Conservation (phyloP, 306 rosid genomes). For the Vicia faba region DNA sequence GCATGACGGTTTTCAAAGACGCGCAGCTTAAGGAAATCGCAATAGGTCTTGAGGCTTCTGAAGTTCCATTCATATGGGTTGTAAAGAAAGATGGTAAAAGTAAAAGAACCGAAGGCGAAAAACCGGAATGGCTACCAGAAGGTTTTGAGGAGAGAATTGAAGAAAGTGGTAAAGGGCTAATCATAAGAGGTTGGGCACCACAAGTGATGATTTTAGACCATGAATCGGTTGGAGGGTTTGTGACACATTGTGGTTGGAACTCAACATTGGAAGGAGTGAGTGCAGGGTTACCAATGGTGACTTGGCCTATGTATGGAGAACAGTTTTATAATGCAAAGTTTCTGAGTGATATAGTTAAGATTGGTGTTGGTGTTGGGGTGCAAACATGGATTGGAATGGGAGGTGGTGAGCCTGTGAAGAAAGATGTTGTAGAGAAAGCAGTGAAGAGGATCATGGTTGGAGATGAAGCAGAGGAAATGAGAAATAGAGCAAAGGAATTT, state of each 20-base stretch:
- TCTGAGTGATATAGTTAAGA: slow-evolving; percentile 31
- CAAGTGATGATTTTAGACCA: slow-evolving; percentile 51
- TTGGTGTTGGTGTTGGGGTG: slow-evolving; percentile 48
- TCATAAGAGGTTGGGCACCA: slow-evolving; percentile 57
- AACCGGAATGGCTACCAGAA: slow-evolving; percentile 44
- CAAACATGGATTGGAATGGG: slow-evolving; percentile 34
- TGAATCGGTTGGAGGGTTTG: slow-evolving; percentile 45
- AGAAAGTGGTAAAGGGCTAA: slow-evolving; percentile 36
- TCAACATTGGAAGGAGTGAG: slow-evolving; percentile 45
- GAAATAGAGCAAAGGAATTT: slow-evolving; percentile 45
- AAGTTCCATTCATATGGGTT: slow-evolving; percentile 49
- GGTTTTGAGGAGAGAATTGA: slow-evolving; percentile 45
- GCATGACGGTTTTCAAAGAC: slow-evolving; percentile 30
- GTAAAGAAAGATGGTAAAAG: slow-evolving; percentile 29
- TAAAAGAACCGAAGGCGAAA: background rate
- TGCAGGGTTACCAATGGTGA: slow-evolving; percentile 49
- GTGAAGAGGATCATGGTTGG: slow-evolving; percentile 42
- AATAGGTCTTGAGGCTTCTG: slow-evolving; percentile 48
- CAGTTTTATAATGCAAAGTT: slow-evolving; percentile 53
- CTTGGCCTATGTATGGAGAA: slow-evolving; percentile 49
- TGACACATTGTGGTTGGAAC: slow-evolving; percentile 60
- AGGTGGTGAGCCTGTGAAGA: slow-evolving; percentile 37
- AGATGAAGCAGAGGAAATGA: slow-evolving; percentile 52
- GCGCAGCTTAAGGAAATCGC: slow-evolving; percentile 56
- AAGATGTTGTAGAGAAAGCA: slow-evolving; percentile 41